These are phyloP conservation scores for Dictyostelium brefeldianum DNA, from an alignment of 78 protist species.

Conservation along the genomic window DNA sequence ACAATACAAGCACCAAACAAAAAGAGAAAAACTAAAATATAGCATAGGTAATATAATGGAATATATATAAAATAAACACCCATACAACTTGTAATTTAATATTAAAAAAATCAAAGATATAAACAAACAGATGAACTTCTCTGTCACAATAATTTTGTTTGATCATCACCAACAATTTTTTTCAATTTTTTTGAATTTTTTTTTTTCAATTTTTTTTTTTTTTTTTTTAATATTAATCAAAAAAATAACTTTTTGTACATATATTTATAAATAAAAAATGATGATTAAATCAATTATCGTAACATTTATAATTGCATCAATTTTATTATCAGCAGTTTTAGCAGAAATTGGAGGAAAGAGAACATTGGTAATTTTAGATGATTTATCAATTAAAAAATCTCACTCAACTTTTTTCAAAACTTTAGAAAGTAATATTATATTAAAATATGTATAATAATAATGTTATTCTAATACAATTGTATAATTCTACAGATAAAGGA, in stretches of 20 bases:
- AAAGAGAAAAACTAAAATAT: too few relatives aligned
- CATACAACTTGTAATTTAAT: too few relatives aligned
- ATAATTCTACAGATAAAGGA: conserved; percentile 52
- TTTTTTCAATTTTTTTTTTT: neutral
- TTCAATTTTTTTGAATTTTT: neutral
- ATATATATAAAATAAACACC: too few relatives aligned
- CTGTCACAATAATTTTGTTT: neutral
- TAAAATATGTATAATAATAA: neutral
- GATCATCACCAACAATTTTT: neutral
- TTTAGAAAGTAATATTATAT: conserved; percentile 44
- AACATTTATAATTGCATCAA: conserved; percentile 10
- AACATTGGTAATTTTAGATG: conserved; percentile 76
- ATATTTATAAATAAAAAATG: neutral
- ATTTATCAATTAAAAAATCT: conserved; percentile 17
- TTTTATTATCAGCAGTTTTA: neutral
- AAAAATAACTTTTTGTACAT: neutral
- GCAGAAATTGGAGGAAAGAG: conserved; percentile 72
- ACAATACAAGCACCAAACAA: too few relatives aligned
- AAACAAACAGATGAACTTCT: too few relatives aligned
- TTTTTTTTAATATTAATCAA: neutral
- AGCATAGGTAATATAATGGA: too few relatives aligned
- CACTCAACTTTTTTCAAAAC: conserved; percentile 79
- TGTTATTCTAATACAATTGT: too few relatives aligned
- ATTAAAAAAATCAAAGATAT: too few relatives aligned
- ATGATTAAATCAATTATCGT: conserved; percentile 5